Evolutionary conservation across 1,284 basidiomycete genomes (phyloP).

Genomic region (Cerrena zonata): DNA sequence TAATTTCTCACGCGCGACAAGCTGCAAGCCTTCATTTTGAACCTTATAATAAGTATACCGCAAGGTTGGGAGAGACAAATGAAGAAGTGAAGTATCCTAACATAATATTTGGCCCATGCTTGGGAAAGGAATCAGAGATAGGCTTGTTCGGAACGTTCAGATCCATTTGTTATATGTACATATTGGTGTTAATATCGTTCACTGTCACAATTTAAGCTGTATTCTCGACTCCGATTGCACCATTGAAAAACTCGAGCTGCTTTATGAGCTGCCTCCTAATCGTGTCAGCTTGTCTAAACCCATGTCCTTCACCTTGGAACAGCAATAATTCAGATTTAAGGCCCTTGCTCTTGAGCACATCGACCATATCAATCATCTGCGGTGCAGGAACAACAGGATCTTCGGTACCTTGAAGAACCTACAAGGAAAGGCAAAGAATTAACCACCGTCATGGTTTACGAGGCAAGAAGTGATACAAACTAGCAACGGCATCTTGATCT

Average conservation of each 20-base stretch:
- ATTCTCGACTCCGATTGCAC: slow-evolving; percentile 14
- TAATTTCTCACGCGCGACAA: too few species aligned
- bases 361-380: slow-evolving; percentile 45
- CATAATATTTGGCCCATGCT: too few species aligned
- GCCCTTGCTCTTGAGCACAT: slow-evolving; percentile 33
- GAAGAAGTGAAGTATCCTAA: too few species aligned
- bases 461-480: too few species aligned
- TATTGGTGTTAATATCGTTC: too few species aligned
- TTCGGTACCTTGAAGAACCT: slow-evolving; percentile 45
- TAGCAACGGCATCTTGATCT: slow-evolving; percentile 43
- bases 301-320: slow-evolving; percentile 51
- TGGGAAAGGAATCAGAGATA: too few species aligned
- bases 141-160: too few species aligned
- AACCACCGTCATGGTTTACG: neutral
- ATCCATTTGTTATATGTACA: too few species aligned
- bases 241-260: slow-evolving; percentile 38
- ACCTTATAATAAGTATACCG: too few species aligned
- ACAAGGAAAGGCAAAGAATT: neutral
- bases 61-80: too few species aligned
- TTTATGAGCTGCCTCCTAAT: slow-evolving; percentile 38
- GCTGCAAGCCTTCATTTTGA: too few species aligned
- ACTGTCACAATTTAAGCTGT: too few species aligned
- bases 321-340: slow-evolving; percentile 39
- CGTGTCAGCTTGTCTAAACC: slow-evolving; percentile 41
- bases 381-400: slow-evolving; percentile 43